Conservation (phyloP, 352 stramenopile species). For the Phytophthora pistaciae region DNA sequence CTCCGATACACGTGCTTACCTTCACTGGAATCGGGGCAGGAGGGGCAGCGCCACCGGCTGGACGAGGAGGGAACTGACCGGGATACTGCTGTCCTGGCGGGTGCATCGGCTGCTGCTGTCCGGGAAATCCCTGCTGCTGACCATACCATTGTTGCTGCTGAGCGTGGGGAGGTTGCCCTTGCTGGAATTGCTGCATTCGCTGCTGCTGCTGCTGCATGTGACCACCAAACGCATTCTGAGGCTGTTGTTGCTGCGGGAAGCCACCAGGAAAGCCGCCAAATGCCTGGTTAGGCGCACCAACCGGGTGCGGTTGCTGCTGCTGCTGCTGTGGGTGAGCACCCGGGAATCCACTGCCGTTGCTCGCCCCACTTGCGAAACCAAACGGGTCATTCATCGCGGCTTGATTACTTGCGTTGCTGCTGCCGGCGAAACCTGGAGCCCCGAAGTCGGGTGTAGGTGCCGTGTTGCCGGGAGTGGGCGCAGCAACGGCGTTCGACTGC, state of each 20-base stretch:
- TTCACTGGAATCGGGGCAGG: constrained; percentile 44
- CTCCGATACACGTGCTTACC: constrained; percentile 26
- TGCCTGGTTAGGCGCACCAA: constrained; percentile 10
- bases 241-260: constrained; percentile 36
- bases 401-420: constrained; percentile 26
- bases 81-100: constrained; percentile 37
- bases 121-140: constrained; percentile 38
- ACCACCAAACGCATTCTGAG: constrained; percentile 30
- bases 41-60: constrained; percentile 11
- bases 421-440: constrained; percentile 16
- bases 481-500: constrained; percentile 24
- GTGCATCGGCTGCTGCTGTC: constrained; percentile 40
- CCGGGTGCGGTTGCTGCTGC: constrained; percentile 20
- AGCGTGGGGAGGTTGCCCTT: constrained; percentile 36
- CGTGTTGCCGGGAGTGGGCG: constrained; percentile 11
- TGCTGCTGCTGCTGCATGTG: constrained; percentile 48
- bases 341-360: constrained; percentile 42
- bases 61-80: constrained; percentile 39
- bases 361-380: constrained; percentile 45
- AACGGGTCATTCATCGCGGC: constrained; percentile 56
- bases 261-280: constrained; percentile 37
- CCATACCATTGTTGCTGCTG: constrained; percentile 61
- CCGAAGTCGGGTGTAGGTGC: constrained; percentile 30
- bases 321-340: constrained; percentile 38
- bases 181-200: constrained; percentile 44